These are phyloP conservation scores for Phytophthora meadii DNA, from an alignment of 352 stramenopile species.

Conservation along the genomic window DNA sequence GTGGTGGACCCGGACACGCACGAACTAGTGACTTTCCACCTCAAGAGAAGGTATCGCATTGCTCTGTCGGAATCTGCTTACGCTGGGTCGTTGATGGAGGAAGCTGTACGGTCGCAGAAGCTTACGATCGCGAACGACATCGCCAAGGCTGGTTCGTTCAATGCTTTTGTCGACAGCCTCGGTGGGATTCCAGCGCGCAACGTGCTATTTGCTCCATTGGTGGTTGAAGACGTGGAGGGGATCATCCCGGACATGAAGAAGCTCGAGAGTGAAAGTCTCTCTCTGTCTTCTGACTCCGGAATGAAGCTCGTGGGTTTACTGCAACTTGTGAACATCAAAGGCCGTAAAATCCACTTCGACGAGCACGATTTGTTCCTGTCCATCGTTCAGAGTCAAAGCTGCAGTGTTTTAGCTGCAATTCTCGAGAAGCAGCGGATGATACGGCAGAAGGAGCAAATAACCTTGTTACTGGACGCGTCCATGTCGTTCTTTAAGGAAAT, in stretches of 20 bases:
- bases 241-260: slow-evolving; percentile 22
- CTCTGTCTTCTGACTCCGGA: slow-evolving; percentile 9
- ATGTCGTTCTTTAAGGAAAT: slow-evolving; percentile 87
- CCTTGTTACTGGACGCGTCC: slow-evolving; percentile 66
- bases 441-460: slow-evolving; percentile 72
- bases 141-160: slow-evolving; percentile 42
- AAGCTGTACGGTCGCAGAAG: slow-evolving; percentile 52
- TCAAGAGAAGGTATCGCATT: slow-evolving; percentile 69
- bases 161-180: slow-evolving; percentile 78
- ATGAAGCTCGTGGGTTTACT: slow-evolving; percentile 70
- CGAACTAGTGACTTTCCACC: slow-evolving; percentile 78
- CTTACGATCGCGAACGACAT: slow-evolving; percentile 77
- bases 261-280: slow-evolving; percentile 5
- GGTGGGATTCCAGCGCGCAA: slow-evolving; percentile 57
- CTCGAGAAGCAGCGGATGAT: slow-evolving; percentile 73
- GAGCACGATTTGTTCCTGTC: slow-evolving; percentile 76
- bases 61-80: slow-evolving; percentile 60
- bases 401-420: slow-evolving; percentile 72
- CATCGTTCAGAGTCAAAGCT: slow-evolving; percentile 75
- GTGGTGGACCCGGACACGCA: slow-evolving; percentile 48
- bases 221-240: slow-evolving; percentile 52
- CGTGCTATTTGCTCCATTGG: slow-evolving; percentile 66
- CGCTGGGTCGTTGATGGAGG: slow-evolving; percentile 56
- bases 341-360: slow-evolving; percentile 68
- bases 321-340: slow-evolving; percentile 77